phyloP scores from a whole-genome alignment of 2,329 filamentous ascomycete genomes.

The Ilyonectria robusta region DNA sequence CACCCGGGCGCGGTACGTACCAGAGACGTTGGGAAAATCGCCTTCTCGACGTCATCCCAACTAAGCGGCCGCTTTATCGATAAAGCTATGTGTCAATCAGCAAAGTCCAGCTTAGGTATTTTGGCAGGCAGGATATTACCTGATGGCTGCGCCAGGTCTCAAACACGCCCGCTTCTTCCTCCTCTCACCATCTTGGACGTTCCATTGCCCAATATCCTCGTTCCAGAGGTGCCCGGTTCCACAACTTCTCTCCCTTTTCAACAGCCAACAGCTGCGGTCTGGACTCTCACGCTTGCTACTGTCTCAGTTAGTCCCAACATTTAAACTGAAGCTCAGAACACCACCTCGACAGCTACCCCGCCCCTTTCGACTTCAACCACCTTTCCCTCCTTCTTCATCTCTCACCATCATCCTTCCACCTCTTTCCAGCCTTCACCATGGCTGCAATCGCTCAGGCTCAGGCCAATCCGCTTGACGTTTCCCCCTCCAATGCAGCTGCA shows the following conservation, averaged over 20 bases:
- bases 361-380: constrained; percentile 38
- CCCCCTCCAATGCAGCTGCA: constrained; percentile 56
- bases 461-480: constrained; percentile 60
- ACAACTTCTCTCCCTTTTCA: constrained; percentile 8
- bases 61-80: constrained; percentile 43
- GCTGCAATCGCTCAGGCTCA: constrained; percentile 55
- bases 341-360: constrained; percentile 39
- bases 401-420: constrained; percentile 27
- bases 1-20: constrained; percentile 37
- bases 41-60: constrained; percentile 46
- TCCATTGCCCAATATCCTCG: constrained; percentile 28
- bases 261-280: constrained; percentile 22
- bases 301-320: constrained; percentile 41
- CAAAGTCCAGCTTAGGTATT: constrained; percentile 24
- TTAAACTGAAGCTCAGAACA: constrained; percentile 41
- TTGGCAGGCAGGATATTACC: constrained; percentile 37
- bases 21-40: constrained; percentile 42
- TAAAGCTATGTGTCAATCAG: constrained; percentile 42
- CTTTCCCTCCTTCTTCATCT: constrained; percentile 38
- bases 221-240: constrained; percentile 27
- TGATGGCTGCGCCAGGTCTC: constrained; percentile 38
- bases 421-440: constrained; percentile 48
- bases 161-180: constrained; percentile 39
- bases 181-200: constrained; percentile 35
- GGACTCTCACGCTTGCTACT: constrained; percentile 31